These are phyloP conservation scores for Asterionellopsis glacialis DNA, from an alignment of 108 stramenopile genomes.

Conservation along the genomic window DNA sequence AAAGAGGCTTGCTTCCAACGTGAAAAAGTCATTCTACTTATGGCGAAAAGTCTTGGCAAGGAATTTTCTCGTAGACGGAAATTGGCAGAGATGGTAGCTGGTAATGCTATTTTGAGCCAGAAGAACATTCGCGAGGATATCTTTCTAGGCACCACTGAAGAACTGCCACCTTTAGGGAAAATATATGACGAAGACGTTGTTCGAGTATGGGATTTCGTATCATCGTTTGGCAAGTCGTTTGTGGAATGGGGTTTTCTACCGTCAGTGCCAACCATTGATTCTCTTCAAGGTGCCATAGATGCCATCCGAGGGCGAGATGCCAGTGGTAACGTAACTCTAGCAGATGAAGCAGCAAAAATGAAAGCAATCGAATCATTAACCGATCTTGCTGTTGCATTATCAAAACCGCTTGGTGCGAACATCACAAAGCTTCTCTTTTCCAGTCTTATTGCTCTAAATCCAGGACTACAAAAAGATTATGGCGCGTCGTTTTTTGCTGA, in stretches of 20 bases:
- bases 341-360: conserved; percentile 12
- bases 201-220: conserved; percentile 75
- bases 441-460: conserved; percentile 53
- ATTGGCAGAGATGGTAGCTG: conserved; percentile 60
- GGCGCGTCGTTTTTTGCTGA: conserved; percentile 60
- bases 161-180: conserved; percentile 53
- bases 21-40: conserved; percentile 54
- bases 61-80: conserved; percentile 68
- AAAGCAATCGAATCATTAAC: conserved; percentile 51
- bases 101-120: conserved; percentile 24
- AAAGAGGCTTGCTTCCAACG: conserved; percentile 71
- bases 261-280: conserved; percentile 56
- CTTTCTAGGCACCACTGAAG: not conserved
- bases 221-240: conserved; percentile 63
- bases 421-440: conserved; percentile 68
- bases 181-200: conserved; percentile 72
- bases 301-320: conserved; percentile 19
- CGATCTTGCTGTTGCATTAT: conserved; percentile 63
- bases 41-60: conserved; percentile 58
- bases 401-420: conserved; percentile 54
- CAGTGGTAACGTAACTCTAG: conserved; percentile 5
- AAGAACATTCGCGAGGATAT: not conserved
- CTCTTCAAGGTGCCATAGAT: conserved; percentile 66
- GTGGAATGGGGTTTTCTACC: conserved; percentile 30
- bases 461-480: conserved; percentile 51